phyloP scores from a whole-genome alignment of 345 rosid species.

The Rhodamnia rubescens region DNA sequence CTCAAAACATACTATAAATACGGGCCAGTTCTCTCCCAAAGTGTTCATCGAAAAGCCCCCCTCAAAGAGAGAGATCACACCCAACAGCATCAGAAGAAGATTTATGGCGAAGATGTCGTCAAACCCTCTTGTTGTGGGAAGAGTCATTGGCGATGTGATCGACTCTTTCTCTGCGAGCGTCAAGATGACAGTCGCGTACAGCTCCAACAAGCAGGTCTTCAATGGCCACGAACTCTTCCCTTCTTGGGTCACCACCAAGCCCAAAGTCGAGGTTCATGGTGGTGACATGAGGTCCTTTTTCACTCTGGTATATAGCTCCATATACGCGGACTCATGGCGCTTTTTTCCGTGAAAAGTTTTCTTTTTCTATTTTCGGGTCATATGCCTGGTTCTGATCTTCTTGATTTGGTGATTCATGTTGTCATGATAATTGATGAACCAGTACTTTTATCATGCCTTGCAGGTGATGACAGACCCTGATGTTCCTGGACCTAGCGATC shows the following conservation, averaged over 20 bases:
- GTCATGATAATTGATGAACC: neutral
- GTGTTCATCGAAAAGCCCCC: neutral
- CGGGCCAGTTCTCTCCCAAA: neutral
- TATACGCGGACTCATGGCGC: neutral
- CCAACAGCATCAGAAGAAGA: neutral
- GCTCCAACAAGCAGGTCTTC: slow-evolving; percentile 47
- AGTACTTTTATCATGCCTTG: neutral
- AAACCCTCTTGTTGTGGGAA: slow-evolving; percentile 52
- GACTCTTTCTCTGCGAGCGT: slow-evolving; percentile 55
- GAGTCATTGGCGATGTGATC: slow-evolving; percentile 77
- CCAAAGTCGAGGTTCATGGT: slow-evolving; percentile 70
- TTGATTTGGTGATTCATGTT: neutral
- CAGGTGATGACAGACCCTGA: slow-evolving; percentile 93
- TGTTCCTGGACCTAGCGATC: slow-evolving; percentile 91
- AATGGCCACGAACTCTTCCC: slow-evolving; percentile 81
- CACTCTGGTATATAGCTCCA: slow-evolving; percentile 35
- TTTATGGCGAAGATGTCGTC: slow-evolving; percentile 30
- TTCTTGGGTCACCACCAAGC: slow-evolving; percentile 35
- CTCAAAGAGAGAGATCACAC: neutral
- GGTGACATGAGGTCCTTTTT: slow-evolving; percentile 64
- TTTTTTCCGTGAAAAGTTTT: neutral
- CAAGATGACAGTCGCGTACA: slow-evolving; percentile 53
- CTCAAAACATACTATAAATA: neutral
- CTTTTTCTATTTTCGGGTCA: neutral
- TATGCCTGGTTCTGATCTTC: neutral